Evolutionary conservation across 441 rosid genomes (phyloP), one percentile per base, ranked within the genome.

Genomic region (Pelargonium myrrhifolium): DNA sequence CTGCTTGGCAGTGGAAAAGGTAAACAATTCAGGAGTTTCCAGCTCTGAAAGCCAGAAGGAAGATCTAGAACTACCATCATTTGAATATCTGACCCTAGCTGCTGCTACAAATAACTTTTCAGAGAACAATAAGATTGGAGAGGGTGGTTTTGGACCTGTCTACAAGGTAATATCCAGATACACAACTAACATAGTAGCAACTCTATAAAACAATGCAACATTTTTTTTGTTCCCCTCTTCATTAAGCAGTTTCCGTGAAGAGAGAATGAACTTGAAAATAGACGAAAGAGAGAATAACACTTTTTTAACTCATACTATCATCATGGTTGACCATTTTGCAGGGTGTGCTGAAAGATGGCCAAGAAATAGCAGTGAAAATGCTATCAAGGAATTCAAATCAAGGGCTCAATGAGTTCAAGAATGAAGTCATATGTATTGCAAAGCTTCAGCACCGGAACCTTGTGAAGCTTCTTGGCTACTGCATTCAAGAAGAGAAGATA

Each of bases 131-230:
- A 83, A 83, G 76, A 64, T 83, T 12, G 84, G 82, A 71, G 82
- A 80, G 66, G 82, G 86, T 39, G 82, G 81, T 18, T 82, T 67
- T 55, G n/a, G n/a, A n/a, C 80, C 79, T 9, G 82, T 75, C 1
- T 78, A 69, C 61, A 74, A 67, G 76, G 83, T 72, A 66, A 68
- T 21, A 53, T 18, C 6, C 20, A 4, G 22, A 18, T 53, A 45
- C 15, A n/a, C 15, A 4, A 31, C 37, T 31, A 31, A 7, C 37
- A 31, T 31, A 31, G 37, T 31, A 31, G 37, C 37, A 31, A 31
- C 37, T 31, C 37, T 3, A 31, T 31, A 31, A 3, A 31, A 31
- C 37, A 31, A 31, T 31, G 37, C 37, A 31, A 31, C 37, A 31
- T 31, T 3, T 31, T 31, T 31, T 31, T 4, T 31, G 37, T 31